Conservation (phyloP, 148 eudicot species). For the Rhododendron molle region DNA sequence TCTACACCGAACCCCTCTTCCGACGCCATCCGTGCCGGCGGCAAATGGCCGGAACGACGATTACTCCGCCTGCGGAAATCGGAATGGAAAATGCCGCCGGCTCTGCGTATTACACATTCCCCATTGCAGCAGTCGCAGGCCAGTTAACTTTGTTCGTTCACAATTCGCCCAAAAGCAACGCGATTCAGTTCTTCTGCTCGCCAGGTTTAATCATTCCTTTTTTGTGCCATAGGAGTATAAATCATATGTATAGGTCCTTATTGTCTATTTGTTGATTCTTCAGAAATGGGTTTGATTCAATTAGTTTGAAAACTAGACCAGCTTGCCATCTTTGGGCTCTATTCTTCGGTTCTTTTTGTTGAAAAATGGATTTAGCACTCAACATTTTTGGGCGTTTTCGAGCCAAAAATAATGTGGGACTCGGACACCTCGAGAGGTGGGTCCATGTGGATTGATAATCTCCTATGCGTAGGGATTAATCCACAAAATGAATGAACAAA, state of each 20-base stretch:
- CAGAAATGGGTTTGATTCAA: background rate
- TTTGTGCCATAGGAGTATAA: background rate
- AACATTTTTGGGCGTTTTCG: no score
- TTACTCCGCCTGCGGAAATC: background rate
- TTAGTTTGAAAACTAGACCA: background rate
- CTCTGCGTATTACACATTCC: background rate
- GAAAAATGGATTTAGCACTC: no score
- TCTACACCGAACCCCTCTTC: background rate
- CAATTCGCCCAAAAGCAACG: background rate
- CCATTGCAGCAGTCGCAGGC: background rate
- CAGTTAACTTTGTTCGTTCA: background rate
- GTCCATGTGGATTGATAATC: no score
- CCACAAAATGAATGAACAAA: no score
- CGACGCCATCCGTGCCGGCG: background rate
- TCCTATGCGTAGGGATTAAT: no score
- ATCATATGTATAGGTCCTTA: background rate
- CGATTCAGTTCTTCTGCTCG: background rate
- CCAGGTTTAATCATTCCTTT: background rate
- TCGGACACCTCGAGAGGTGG: no score
- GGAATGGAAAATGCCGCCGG: background rate
- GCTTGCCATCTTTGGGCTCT: background rate
- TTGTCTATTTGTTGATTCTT: background rate
- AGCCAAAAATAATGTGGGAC: no score
- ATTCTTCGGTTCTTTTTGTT: background rate
- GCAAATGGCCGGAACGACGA: no score